These are phyloP conservation scores for Teunomyces kruisii DNA, from an alignment of 805 yeast genomes.

Conservation along the genomic window DNA sequence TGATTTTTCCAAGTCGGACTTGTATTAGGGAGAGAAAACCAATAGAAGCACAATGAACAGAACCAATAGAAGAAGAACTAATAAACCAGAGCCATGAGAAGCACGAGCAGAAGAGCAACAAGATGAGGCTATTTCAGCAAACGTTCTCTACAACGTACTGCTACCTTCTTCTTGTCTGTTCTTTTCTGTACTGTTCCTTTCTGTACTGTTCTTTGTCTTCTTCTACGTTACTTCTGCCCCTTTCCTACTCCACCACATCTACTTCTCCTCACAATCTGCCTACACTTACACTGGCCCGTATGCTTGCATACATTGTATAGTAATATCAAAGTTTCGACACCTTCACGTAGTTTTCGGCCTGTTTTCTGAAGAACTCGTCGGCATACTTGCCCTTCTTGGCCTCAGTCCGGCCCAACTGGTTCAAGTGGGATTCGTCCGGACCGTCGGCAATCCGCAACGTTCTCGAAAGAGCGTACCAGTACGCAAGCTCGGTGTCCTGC, in stretches of 20 bases:
- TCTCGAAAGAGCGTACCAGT: slow-evolving; percentile 50
- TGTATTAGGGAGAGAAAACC: no score
- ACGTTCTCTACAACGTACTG: no score
- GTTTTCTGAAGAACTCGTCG: slow-evolving; percentile 33
- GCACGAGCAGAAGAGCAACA: no score
- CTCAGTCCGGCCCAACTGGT: slow-evolving; percentile 53
- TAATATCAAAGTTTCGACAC: slow-evolving; percentile 26
- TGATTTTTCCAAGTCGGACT: slow-evolving; percentile 56
- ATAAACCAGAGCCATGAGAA: no score
- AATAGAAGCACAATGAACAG: no score
- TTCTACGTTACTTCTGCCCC: not conserved
- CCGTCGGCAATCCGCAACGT: slow-evolving; percentile 67
- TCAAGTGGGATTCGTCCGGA: slow-evolving; percentile 65
- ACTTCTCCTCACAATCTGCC: not conserved
- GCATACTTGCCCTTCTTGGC: slow-evolving; percentile 36
- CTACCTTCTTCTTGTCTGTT: no score
- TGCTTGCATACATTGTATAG: not conserved
- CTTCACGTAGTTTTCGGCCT: slow-evolving; percentile 16
- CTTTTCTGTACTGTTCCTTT: no score
- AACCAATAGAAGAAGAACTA: no score
- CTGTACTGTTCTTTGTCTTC: no score
- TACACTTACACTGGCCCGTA: not conserved
- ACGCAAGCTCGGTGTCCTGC: slow-evolving; percentile 59
- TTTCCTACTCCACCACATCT: not conserved
- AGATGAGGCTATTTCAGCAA: no score